Conservation (phyloP, 2,329 filamentous ascomycete species). For the Venturiaceae sp. region DNA sequence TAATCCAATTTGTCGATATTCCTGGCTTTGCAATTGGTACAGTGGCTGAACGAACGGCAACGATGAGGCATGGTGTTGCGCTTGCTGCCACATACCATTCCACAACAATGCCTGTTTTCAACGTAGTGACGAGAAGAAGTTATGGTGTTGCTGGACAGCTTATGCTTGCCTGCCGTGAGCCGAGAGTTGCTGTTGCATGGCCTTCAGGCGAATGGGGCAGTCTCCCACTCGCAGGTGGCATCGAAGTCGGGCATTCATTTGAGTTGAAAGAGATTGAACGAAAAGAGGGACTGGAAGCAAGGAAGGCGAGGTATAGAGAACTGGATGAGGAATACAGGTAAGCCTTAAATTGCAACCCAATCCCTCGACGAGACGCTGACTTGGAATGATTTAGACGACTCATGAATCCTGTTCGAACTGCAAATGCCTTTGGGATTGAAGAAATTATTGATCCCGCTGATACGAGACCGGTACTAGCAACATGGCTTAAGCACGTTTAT, state of each 20-base stretch:
- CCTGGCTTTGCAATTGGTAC: slow-evolving; percentile 55
- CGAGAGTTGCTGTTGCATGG: slow-evolving; percentile 53
- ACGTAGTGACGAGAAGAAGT: slow-evolving; percentile 49
- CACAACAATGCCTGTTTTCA: slow-evolving; percentile 54
- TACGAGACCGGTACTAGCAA: slow-evolving; percentile 44
- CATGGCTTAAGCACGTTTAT: slow-evolving; percentile 49
- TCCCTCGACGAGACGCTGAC: neutral
- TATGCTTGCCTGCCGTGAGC: slow-evolving; percentile 54
- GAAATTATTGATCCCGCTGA: slow-evolving; percentile 55
- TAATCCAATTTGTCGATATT: slow-evolving; percentile 54
- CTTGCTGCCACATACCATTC: slow-evolving; percentile 53
- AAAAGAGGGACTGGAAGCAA: slow-evolving; percentile 37
- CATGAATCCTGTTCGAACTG: slow-evolving; percentile 56
- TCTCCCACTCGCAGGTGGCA: slow-evolving; percentile 53
- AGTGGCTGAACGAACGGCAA: slow-evolving; percentile 50
- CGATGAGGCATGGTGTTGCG: slow-evolving; percentile 55
- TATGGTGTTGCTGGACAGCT: slow-evolving; percentile 56
- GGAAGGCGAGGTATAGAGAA: slow-evolving; percentile 42
- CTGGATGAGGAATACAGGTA: slow-evolving; percentile 48
- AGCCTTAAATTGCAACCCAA: neutral
- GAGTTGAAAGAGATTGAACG: slow-evolving; percentile 47
- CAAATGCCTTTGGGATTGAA: slow-evolving; percentile 54
- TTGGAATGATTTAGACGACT: slow-evolving; percentile 24
- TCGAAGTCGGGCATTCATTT: slow-evolving; percentile 53
- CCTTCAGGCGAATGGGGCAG: slow-evolving; percentile 54